Base-by-base conservation (phyloP, 371 early-diverging fungal species). In the Sanchytrium tribonematis region DNA sequence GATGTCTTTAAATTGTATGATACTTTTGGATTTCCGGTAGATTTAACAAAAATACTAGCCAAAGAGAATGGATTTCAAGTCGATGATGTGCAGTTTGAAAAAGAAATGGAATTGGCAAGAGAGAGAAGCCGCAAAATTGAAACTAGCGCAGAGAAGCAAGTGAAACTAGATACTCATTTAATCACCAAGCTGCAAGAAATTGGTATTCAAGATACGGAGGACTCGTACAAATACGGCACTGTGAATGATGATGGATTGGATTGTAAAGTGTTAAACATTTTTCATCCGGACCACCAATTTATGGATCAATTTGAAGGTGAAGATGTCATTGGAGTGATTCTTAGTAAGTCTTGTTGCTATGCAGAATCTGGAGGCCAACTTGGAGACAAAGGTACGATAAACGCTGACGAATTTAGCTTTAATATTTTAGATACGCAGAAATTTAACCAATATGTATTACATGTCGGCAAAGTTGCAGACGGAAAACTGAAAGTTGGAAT, bases 1-100 rank as follows among this genome's bases (percentile, higher is more conserved):
- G 91, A 93, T 78, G 96, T 90, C 28, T 99, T 97, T 93, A 83
- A 91, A 29, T 80, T 99, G 74, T 97, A 99, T 74, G 99, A 98
- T 78, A 98, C 98, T 22, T 99, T 90, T 77, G 99, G 99, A 68
- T 98, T 98, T 86, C 99, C 99, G 22, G 88, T 94, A 1, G 99
- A 99, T 80, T 81, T 99, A 70, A 98, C 98, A 2, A 86, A 88
- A 72, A 76, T 98, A 68, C 96, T 98, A 90, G 96, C 96, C 29
- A 92, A 94, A 76, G 98, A 98, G 78, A 87, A 86, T 75, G 90
- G 89, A 5, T 77, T 98, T 69, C 71, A 73, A 22, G 85, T 98
- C 28, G 89, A 97, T 75, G 88, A 90, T 74, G 81, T 80, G 30
- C 90, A 82, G 74, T 97, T 97, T 73, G 81, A 86, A 74, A 77